These are phyloP conservation scores for Choiromyces venosus DNA, from an alignment of 495 filamentous ascomycete species.

Conservation along the genomic window DNA sequence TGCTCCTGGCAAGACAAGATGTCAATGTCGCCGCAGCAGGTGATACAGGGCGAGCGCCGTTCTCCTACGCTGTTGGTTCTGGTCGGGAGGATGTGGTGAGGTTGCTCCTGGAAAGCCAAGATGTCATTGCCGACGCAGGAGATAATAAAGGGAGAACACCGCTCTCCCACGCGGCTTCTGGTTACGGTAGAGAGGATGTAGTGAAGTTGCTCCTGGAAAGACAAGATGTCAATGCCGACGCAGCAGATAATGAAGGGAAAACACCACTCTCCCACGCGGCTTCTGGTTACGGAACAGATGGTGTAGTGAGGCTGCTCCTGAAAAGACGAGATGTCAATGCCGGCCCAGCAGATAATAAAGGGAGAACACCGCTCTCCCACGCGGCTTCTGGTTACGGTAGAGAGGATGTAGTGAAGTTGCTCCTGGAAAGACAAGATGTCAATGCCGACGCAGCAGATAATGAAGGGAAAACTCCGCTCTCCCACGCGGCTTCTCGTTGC, in stretches of 20 bases:
- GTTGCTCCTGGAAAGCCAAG: constrained; percentile 13
- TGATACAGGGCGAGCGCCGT: constrained; percentile 15
- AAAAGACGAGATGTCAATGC: constrained; percentile 9
- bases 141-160: constrained; percentile 22
- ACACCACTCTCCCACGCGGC: constrained; percentile 30
- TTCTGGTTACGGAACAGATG: constrained; percentile 18
- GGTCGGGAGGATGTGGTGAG: constrained; percentile 25
- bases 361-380: constrained; percentile 23
- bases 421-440: constrained; percentile 25
- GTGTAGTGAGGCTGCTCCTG: constrained; percentile 29
- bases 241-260: constrained; percentile 12
- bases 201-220: constrained; percentile 34
- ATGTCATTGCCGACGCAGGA: constrained; percentile 15
- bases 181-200: constrained; percentile 24
- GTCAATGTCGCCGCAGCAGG: constrained; percentile 17
- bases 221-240: constrained; percentile 19
- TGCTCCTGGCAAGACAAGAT: constrained; percentile 10
- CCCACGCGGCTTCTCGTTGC: constrained; percentile 25
- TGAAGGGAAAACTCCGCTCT: constrained; percentile 17
- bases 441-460: constrained; percentile 23
- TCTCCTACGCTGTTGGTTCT: constrained; percentile 19
- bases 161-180: constrained; percentile 20
- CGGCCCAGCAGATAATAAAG: constrained; percentile 16
- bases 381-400: constrained; percentile 27
- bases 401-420: constrained; percentile 28